Conservation (phyloP, 2,329 filamentous ascomycete species). For the Penicillium verrucosum region DNA sequence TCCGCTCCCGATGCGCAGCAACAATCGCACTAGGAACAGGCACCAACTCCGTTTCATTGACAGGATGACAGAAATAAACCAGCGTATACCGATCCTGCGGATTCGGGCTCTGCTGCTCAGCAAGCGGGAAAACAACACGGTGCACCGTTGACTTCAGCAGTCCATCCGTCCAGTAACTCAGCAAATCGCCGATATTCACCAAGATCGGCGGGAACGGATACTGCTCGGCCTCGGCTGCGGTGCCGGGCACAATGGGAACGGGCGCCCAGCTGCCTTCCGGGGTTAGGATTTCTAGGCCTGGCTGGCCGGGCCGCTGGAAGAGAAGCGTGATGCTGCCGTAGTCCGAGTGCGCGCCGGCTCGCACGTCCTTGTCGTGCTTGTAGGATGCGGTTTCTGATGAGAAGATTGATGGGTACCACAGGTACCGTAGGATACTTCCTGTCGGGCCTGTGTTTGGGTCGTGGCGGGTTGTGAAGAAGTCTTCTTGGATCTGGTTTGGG, state of each 20-base stretch:
- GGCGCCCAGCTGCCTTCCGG: constrained; percentile 57
- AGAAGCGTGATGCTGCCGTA: constrained; percentile 70
- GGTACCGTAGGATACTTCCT: constrained; percentile 63
- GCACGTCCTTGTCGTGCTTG: constrained; percentile 61
- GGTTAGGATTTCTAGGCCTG: constrained; percentile 78
- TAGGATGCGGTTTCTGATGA: constrained; percentile 45
- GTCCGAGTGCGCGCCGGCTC: constrained; percentile 89
- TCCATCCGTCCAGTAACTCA: constrained; percentile 87
- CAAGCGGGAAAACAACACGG: constrained; percentile 69
- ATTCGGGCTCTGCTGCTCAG: constrained; percentile 38
- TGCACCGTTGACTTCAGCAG: constrained; percentile 85
- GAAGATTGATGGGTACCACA: constrained; percentile 65
- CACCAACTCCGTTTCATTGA: constrained; percentile 54
- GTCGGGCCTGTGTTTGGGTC: constrained; percentile 50
- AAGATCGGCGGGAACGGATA: constrained; percentile 67
- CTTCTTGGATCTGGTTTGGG: constrained; percentile 39
- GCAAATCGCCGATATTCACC: constrained; percentile 67
- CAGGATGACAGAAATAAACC: constrained; percentile 62
- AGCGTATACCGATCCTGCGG: constrained; percentile 55
- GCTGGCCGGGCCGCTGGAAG: constrained; percentile 80
- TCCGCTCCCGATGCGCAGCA: constrained; percentile 35
- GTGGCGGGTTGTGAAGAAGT: constrained; percentile 63
- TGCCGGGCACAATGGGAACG: constrained; percentile 61
- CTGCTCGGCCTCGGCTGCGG: constrained; percentile 8
- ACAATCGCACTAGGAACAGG: constrained; percentile 55